These are phyloP conservation scores for Phytopythium mirpurense DNA, from an alignment of 352 stramenopile species.

Conservation along the genomic window DNA sequence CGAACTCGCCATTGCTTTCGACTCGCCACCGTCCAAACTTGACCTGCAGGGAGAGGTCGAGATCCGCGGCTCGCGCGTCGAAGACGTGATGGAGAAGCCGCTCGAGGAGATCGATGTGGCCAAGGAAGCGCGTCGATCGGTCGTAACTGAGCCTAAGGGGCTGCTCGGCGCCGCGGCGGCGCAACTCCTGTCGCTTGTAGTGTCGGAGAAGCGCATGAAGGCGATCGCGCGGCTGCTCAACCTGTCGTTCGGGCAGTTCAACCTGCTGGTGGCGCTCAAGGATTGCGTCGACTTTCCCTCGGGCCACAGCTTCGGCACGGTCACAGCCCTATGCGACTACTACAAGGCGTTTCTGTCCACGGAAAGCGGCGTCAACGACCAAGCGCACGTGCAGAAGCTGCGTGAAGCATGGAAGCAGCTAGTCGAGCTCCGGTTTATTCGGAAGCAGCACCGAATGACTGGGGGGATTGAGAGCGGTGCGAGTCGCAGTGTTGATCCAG, in stretches of 20 bases:
- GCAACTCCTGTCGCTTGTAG: slow-evolving; percentile 33
- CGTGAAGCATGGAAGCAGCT: slow-evolving; percentile 40
- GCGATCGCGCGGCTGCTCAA: slow-evolving; percentile 40
- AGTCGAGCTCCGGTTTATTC: slow-evolving; percentile 59
- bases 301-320: slow-evolving; percentile 36
- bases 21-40: slow-evolving; percentile 44
- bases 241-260: slow-evolving; percentile 51
- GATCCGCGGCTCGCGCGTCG: slow-evolving; percentile 47
- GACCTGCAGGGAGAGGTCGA: slow-evolving; percentile 54
- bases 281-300: slow-evolving; percentile 36
- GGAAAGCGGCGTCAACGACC: slow-evolving; percentile 27
- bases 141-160: slow-evolving; percentile 7
- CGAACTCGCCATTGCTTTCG: slow-evolving; percentile 54
- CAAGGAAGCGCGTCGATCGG: slow-evolving; percentile 10
- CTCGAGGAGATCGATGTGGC: slow-evolving; percentile 20
- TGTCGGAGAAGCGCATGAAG: slow-evolving; percentile 38
- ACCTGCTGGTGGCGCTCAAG: slow-evolving; percentile 57
- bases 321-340: slow-evolving; percentile 58
- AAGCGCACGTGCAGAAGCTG: slow-evolving; percentile 30
- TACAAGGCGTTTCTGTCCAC: slow-evolving; percentile 42
- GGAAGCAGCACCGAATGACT: slow-evolving; percentile 33
- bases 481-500: not conserved
- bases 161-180: slow-evolving; percentile 31
- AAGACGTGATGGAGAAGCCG: slow-evolving; percentile 53
- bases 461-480: no score